A percentile compares a stretch with the other conserved stretches of the same genome.
Conservation (phyloP, 495 filamentous ascomycete species). For the Hypoxylon perforatum region DNA sequence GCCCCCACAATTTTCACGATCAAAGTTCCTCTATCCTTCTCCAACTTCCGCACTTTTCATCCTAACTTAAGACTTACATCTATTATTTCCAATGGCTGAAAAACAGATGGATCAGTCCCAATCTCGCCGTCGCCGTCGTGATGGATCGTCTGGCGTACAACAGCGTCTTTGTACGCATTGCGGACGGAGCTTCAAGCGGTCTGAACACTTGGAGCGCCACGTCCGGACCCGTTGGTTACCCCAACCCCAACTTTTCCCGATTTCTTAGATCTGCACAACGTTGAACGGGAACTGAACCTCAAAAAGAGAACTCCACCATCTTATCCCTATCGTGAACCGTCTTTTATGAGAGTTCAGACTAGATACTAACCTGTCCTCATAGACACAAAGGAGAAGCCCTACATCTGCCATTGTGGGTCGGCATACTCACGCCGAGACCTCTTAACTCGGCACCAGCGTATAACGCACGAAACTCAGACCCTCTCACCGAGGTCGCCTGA, state of each 20-base stretch:
- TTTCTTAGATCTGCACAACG: constrained; percentile 37
- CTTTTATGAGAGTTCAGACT: neutral
- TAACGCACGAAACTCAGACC: constrained; percentile 49
- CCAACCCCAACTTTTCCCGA: constrained; percentile 45
- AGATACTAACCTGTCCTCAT: constrained; percentile 33
- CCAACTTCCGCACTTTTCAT: constrained; percentile 40
- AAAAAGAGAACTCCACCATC: constrained; percentile 11
- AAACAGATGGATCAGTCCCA: constrained; percentile 50
- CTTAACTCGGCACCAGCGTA: constrained; percentile 63
- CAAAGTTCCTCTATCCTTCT: constrained; percentile 42
- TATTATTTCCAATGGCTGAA: constrained; percentile 42
- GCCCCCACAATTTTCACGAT: constrained; percentile 45
- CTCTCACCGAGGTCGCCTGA: constrained; percentile 46
- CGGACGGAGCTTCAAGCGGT: constrained; percentile 50
- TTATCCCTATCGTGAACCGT: neutral
- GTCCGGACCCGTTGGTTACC: constrained; percentile 63
- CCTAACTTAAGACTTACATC: constrained; percentile 31
- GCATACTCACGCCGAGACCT: constrained; percentile 66
- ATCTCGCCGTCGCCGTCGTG: constrained; percentile 47
- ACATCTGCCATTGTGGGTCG: constrained; percentile 65
- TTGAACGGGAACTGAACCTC: constrained; percentile 15
- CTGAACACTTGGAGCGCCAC: constrained; percentile 65
- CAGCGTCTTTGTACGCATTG: constrained; percentile 48
- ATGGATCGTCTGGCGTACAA: constrained; percentile 46
- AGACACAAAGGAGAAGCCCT: constrained; percentile 68